Evolutionary conservation across 371 early-diverging fungal species (phyloP).

Genomic region (Mortierella sp.): DNA sequence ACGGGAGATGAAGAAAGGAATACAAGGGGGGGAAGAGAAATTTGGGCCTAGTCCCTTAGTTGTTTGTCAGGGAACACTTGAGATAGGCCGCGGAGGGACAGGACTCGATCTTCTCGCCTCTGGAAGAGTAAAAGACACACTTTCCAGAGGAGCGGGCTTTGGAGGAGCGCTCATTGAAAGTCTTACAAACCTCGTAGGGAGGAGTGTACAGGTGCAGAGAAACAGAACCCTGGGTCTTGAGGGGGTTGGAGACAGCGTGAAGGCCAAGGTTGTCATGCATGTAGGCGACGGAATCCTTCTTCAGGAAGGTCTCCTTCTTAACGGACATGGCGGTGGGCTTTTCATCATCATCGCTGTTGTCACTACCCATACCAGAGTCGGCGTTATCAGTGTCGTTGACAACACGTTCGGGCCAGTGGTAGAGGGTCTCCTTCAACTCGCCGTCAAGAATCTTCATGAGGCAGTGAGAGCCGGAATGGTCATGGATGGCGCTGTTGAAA

Average conservation of each 20-base stretch:
- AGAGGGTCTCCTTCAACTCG: conserved; percentile 85
- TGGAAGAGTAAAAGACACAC: conserved; percentile 77
- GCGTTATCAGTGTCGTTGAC: conserved; percentile 37
- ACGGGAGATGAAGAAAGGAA: not conserved
- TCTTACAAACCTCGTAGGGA: conserved; percentile 88
- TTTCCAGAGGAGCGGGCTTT: conserved; percentile 76
- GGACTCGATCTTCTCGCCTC: conserved; percentile 62
- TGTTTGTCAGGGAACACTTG: conserved; percentile 55
- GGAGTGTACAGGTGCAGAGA: conserved; percentile 96
- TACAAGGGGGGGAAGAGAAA: conserved; percentile 5
- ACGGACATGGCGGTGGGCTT: conserved; percentile 50
- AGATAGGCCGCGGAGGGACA: conserved; percentile 51
- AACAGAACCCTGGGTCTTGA: conserved; percentile 73
- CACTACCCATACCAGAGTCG: conserved; percentile 53
- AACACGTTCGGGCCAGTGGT: conserved; percentile 77
- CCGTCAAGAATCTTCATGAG: conserved; percentile 94
- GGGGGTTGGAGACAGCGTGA: conserved; percentile 89
- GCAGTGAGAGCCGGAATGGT: conserved; percentile 95
- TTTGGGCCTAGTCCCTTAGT: not conserved
- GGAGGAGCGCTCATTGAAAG: conserved; percentile 86
- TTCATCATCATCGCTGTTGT: conserved; percentile 44
- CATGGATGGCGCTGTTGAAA: conserved; percentile 87
- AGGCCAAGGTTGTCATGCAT: conserved; percentile 93
- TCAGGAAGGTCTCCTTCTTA: conserved; percentile 63
- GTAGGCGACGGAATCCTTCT: conserved; percentile 85